Evolutionary conservation across 2,329 filamentous ascomycete genomes (phyloP).

Genomic region (Diaporthe longicolla): DNA sequence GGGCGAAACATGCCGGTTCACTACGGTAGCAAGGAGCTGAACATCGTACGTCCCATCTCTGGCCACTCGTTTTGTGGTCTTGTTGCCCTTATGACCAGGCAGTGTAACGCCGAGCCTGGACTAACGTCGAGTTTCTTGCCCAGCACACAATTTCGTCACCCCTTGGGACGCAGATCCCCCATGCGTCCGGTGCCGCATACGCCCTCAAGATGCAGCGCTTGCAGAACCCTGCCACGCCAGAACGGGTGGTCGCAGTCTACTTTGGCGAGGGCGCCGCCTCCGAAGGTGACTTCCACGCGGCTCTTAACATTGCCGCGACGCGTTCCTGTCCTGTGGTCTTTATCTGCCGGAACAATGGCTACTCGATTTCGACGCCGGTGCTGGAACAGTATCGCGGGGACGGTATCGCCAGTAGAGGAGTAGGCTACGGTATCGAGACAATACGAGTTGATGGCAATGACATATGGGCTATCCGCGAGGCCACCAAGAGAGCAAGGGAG

Average conservation of each 20-base stretch:
- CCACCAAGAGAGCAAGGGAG: constrained; percentile 77
- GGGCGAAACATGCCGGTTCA: constrained; percentile 98
- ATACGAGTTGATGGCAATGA: constrained; percentile 88
- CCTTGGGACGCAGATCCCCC: constrained; percentile 84
- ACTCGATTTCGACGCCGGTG: constrained; percentile 84
- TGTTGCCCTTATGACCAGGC: too few species aligned
- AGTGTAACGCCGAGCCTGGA: not conserved
- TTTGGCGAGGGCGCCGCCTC: constrained; percentile 87
- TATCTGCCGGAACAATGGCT: constrained; percentile 87
- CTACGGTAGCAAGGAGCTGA: constrained; percentile 86
- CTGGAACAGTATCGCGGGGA: constrained; percentile 87
- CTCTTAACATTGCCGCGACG: constrained; percentile 85
- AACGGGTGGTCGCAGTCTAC: constrained; percentile 79
- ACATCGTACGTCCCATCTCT: constrained; percentile 74
- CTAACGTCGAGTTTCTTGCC: constrained; percentile 40
- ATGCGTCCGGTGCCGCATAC: constrained; percentile 83
- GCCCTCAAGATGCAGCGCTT: constrained; percentile 81
- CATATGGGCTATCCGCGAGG: constrained; percentile 82
- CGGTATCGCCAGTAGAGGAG: constrained; percentile 81
- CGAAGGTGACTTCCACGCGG: constrained; percentile 87
- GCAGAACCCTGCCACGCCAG: constrained; percentile 72
- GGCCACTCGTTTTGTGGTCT: not conserved
- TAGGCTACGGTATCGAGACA: constrained; percentile 88
- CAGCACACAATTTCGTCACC: constrained; percentile 84
- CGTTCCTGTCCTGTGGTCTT: constrained; percentile 82